A percentile compares a stretch with the other conserved stretches of the same genome.
phyloP scores from a whole-genome alignment of 2,329 filamentous ascomycete species.

The Fusarium mexicanum region DNA sequence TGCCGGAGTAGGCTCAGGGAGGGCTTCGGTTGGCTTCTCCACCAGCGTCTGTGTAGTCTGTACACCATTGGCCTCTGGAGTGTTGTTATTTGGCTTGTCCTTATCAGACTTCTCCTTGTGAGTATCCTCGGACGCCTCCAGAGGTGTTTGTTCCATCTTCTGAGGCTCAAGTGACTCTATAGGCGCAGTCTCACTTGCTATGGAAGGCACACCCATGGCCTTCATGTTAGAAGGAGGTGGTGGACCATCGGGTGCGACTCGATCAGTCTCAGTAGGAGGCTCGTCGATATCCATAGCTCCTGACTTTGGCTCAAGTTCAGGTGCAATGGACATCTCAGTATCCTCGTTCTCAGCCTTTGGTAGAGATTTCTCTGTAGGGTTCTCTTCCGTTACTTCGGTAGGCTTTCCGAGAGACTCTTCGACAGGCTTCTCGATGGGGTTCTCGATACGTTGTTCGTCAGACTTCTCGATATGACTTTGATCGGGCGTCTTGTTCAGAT shows the following conservation, averaged over 20 bases:
- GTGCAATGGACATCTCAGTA: conserved; percentile 3
- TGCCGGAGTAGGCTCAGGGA: neutral
- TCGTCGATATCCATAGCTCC: conserved; percentile 55
- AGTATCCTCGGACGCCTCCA: neutral
- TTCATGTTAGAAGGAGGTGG: conserved; percentile 7
- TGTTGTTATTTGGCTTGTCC: neutral
- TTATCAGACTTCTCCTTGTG: neutral
- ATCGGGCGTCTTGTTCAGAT: neutral
- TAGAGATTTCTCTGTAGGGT: neutral
- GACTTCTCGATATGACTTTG: neutral
- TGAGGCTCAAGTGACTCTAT: conserved; percentile 3
- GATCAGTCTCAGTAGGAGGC: conserved; percentile 9
- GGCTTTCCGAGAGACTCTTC: neutral
- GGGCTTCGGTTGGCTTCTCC: neutral
- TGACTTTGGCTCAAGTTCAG: conserved; percentile 48
- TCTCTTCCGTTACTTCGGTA: neutral
- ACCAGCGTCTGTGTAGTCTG: neutral
- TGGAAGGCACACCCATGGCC: neutral
- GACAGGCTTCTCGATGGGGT: neutral
- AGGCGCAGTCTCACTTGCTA: neutral
- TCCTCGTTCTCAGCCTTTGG: neutral
- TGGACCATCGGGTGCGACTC: conserved; percentile 6
- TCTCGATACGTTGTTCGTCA: neutral
- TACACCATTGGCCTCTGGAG: neutral
- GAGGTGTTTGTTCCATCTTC: neutral